Base-by-base conservation (phyloP, 805 yeast species). In the Komagataella phaffii region DNA sequence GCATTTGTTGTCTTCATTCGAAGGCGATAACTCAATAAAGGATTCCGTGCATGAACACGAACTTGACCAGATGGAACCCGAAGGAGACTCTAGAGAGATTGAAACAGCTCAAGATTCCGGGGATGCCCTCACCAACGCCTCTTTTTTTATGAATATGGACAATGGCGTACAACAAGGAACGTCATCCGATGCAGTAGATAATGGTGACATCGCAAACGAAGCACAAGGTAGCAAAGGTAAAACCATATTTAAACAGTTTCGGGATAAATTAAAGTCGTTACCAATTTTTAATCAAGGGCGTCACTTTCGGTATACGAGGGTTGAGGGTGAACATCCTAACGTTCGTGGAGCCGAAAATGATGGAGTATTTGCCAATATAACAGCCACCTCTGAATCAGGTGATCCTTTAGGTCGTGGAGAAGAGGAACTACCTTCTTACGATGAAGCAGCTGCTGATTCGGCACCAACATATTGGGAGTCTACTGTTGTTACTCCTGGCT, bases 401-500 rank as follows among this genome's bases (percentile, higher is more conserved):
- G 61, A 64, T 17, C 62, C 63, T 45, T 65, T 70, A 8, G 40
- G 40, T 10, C 40, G 40, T 30, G 40, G 40, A 10, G 90, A 84
- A 54, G 71, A 71, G 36, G 83, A 87, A 45, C 76, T 80, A 18
- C 98, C 98, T 3, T 74, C 95, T 0, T 93, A 93, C 67, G 96
- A 88, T 52, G 98, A 90, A 62, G 98, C 96, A 0, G 88, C 96
- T 0, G 85, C 88, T 3, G 99, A 93, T 63, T 79, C 93, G 14
- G 81, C 95, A 0, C 99, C 99, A 0, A 96, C 96, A 45, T 93
- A 93, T 66, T 93, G 97, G 95, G 99, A 93, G 65, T 80, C 90
- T 6, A 79, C 93, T 0, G 80, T 88, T 46, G 75, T 89, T 62
- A 78, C 88, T 4, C 86, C 95, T 4, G 88, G 83, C 7, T 83